Evolutionary conservation across 2,329 filamentous ascomycete species (phyloP).

Genomic region (Trichoderma koningii): DNA sequence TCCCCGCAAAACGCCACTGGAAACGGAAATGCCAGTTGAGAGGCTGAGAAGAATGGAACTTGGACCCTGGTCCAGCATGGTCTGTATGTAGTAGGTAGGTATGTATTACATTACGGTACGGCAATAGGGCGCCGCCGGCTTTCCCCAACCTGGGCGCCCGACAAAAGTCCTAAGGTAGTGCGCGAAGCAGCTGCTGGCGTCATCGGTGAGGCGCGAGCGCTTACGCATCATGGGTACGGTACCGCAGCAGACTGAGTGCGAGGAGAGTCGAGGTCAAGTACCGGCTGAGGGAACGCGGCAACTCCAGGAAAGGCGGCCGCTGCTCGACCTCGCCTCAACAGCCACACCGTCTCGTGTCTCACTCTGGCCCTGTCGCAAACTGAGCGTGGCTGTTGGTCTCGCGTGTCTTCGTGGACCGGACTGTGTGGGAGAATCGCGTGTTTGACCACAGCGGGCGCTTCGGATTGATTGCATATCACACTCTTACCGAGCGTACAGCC

Average conservation of each 20-base stretch:
- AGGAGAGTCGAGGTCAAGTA: background rate
- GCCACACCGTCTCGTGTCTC: background rate
- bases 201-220: too few species aligned
- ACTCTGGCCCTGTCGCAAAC: background rate
- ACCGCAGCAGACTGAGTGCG: too few species aligned
- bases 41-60: background rate
- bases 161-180: background rate
- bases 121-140: background rate
- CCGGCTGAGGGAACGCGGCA: too few species aligned
- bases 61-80: too few species aligned
- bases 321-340: background rate
- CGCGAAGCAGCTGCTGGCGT: too few species aligned
- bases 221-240: too few species aligned
- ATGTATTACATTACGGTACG: too few species aligned
- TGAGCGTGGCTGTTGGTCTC: background rate
- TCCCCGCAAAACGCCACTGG: constrained; percentile 1
- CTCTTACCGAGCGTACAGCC: too few species aligned
- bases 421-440: background rate
- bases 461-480: background rate
- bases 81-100: too few species aligned
- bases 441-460: constrained; percentile 1
- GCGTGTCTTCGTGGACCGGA: too few species aligned
- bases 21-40: background rate
- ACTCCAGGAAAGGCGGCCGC: background rate
- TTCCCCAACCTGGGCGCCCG: background rate